Percentiles rank a stretch among this genome's conserved stretches.
These are phyloP conservation scores for Potentilla sterilis DNA, from an alignment of 306 rosid species.

Conservation along the genomic window DNA sequence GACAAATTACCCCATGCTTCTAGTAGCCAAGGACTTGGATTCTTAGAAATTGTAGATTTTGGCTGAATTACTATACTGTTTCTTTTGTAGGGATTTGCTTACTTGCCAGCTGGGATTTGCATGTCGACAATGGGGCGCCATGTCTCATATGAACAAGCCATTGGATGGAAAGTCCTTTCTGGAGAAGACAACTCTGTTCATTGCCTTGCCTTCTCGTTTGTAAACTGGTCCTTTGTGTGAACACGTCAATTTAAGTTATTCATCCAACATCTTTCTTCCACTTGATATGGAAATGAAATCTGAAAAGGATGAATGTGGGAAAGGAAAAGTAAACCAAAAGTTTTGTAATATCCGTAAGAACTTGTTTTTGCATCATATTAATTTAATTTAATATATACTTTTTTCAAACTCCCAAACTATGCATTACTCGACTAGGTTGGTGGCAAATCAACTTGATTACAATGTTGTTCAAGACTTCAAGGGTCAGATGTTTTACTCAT, in stretches of 20 bases:
- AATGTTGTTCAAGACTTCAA: too few species aligned
- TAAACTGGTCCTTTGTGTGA: conserved; percentile 98
- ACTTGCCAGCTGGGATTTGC: conserved; percentile 84
- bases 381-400: conserved; percentile 49
- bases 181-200: conserved; percentile 71
- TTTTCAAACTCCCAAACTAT: conserved; percentile 25
- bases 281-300: conserved; percentile 22
- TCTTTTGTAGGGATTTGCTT: conserved; percentile 65
- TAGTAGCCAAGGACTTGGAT: background rate
- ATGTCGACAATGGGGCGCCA: conserved; percentile 92
- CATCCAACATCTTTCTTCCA: conserved; percentile 20
- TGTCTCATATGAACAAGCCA: conserved; percentile 79
- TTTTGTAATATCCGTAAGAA: conserved; percentile 36
- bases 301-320: conserved; percentile 14
- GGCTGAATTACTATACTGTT: background rate
- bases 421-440: background rate
- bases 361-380: conserved; percentile 42
- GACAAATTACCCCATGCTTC: background rate
- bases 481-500: too few species aligned
- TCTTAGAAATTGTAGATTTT: background rate
- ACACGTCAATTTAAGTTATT: conserved; percentile 7
- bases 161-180: conserved; percentile 90
- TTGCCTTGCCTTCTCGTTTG: conserved; percentile 87
- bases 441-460: too few species aligned
- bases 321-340: conserved; percentile 21